These are phyloP conservation scores for Chrysoporthe deuterocubensis DNA, from an alignment of 2,329 filamentous ascomycete species.

Conservation along the genomic window DNA sequence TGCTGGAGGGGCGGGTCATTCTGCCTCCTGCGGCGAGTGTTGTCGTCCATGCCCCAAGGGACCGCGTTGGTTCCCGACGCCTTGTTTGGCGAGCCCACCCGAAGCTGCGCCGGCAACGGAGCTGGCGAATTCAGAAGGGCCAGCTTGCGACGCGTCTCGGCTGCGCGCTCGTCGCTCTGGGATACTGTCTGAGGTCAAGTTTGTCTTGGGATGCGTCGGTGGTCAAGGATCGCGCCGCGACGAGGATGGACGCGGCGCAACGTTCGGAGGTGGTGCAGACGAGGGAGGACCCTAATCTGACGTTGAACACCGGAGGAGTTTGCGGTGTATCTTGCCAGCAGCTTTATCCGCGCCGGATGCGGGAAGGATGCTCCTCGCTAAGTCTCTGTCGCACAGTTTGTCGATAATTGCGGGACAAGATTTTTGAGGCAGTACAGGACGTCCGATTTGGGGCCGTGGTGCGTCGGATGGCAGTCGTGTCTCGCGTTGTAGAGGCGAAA, in stretches of 20 bases:
- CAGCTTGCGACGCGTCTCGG: slow-evolving; percentile 58
- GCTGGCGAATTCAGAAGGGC: slow-evolving; percentile 64
- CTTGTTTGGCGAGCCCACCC: slow-evolving; percentile 63
- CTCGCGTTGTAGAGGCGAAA: slow-evolving; percentile 27
- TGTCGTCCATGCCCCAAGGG: slow-evolving; percentile 76
- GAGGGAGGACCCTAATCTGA: slow-evolving; percentile 19
- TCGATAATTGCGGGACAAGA: slow-evolving; percentile 25
- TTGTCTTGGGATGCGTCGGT: slow-evolving; percentile 20
- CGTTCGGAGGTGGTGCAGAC: slow-evolving; percentile 26
- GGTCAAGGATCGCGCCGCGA: slow-evolving; percentile 18
- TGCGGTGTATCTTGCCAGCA: slow-evolving; percentile 22
- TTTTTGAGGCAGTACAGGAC: slow-evolving; percentile 24
- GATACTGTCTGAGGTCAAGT: slow-evolving; percentile 16
- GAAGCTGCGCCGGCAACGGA: slow-evolving; percentile 68
- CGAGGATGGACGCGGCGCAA: slow-evolving; percentile 23
- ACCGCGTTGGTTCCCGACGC: slow-evolving; percentile 53
- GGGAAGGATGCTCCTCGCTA: slow-evolving; percentile 17
- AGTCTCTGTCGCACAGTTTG: slow-evolving; percentile 24
- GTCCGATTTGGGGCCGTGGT: slow-evolving; percentile 24
- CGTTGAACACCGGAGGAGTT: slow-evolving; percentile 23
- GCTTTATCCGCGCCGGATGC: slow-evolving; percentile 13
- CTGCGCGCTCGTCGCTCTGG: slow-evolving; percentile 36
- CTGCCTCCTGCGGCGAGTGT: slow-evolving; percentile 68
- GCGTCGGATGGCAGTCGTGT: slow-evolving; percentile 25
- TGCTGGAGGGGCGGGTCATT: slow-evolving; percentile 74